Evolutionary conservation across 2,329 filamentous ascomycete genomes (phyloP), one percentile per base, ranked within the genome.

Genomic region (Hortaea werneckii): DNA sequence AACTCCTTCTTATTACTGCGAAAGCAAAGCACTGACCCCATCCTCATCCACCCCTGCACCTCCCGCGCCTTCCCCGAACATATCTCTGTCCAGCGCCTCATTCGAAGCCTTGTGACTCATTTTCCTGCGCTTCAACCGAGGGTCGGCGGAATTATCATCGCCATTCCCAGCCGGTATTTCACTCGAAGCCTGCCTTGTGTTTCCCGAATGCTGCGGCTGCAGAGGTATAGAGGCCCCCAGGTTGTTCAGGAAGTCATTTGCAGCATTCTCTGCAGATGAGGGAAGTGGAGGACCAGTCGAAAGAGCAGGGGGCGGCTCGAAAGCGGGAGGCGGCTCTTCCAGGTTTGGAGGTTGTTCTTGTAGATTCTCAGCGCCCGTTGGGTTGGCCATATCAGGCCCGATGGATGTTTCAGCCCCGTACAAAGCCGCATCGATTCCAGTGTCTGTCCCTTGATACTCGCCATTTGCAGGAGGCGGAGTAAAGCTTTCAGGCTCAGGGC

Each of bases 401-500:
- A 10, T 11, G 8, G 37, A n/a, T 35, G 37, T n/a, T 32, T 40
- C 45, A 9, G 37, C 50, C 7, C 49, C 49, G 28, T 28, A 40
- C 5, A 45, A 20, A 2, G 40, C 45, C 5, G 48, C 34, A n/a
- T 53, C 50, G 29, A 9, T 34, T 5, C 26, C 35, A 7, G 48
- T 40, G 5, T 54, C 53, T 6, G 45, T 41, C 5, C 63, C 66
- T 42, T 64, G 59, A 35, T 35, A 35, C n/a, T n/a, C 32, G 32
- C 32, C 4, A 0, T 71, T 74, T 6, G 67, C 71, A 42, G 73
- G 68, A 4, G 20, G 20, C 13, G 88, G 89, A 0, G 89, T 95
- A 46, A 95, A 74, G 5, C 82, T 85, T 65, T 96, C 90, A 47
- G 94, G 76, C 55, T 89, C 80, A 1, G 90, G 89, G 9, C 32